Conservation (phyloP, 345 rosid genomes). For the Reutealis trisperma region DNA sequence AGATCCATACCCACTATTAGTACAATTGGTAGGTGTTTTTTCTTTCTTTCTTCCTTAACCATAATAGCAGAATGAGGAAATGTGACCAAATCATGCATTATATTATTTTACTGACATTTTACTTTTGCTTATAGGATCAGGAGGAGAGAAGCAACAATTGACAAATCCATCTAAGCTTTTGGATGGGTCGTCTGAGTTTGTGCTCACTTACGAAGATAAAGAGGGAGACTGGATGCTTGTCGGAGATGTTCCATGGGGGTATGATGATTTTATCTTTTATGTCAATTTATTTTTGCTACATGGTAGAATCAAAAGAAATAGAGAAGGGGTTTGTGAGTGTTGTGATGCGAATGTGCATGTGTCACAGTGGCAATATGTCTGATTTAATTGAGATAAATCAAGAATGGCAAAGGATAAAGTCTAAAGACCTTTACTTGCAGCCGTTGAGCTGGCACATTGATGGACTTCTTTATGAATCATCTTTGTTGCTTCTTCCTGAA, state of each 20-base stretch:
- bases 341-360: neutral
- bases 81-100: neutral
- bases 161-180: conserved; percentile 34
- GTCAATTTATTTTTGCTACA: neutral
- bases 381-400: neutral
- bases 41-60: neutral
- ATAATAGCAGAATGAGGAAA: too few species aligned
- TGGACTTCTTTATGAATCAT: neutral
- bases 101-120: neutral
- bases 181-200: conserved; percentile 36
- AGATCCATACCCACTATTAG: conserved; percentile 6
- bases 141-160: conserved; percentile 34
- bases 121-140: conserved; percentile 17
- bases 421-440: neutral
- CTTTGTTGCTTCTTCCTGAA: neutral
- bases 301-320: neutral
- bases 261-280: conserved; percentile 14
- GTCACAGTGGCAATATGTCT: neutral
- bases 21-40: conserved; percentile 15
- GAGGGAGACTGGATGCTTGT: conserved; percentile 73
- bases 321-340: neutral
- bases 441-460: neutral
- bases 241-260: conserved; percentile 74
- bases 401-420: neutral
- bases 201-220: conserved; percentile 59